Percentiles rank a stretch among this genome's conserved stretches.
These are phyloP conservation scores for Speleostelium caveatum DNA, from an alignment of 78 protist genomes.

Conservation along the genomic window DNA sequence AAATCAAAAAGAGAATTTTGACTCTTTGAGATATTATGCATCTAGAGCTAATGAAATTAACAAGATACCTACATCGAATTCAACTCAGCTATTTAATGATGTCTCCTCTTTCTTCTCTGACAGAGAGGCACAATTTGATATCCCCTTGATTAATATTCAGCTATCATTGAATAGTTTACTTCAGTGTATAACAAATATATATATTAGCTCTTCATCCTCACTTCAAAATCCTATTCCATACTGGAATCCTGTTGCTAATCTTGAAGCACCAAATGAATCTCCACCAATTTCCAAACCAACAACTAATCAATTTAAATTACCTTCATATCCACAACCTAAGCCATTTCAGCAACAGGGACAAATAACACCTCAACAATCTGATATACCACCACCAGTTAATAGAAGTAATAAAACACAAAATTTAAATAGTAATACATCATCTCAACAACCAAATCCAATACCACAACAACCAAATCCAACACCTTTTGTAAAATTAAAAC, in stretches of 20 bases:
- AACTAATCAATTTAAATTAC: too few relatives aligned
- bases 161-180: conserved; percentile 16
- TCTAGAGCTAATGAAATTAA: background rate
- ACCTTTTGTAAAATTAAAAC: background rate
- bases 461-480: background rate
- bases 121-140: background rate
- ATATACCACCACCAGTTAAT: too few relatives aligned
- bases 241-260: background rate
- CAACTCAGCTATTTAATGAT: background rate
- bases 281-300: too few relatives aligned
- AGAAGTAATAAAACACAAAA: background rate
- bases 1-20: background rate
- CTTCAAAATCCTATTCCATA: conserved; percentile 1
- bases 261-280: background rate
- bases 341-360: too few relatives aligned
- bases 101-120: background rate
- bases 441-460: background rate
- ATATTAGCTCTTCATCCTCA: background rate
- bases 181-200: background rate
- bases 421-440: background rate
- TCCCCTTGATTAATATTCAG: conserved; percentile 24
- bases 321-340: too few relatives aligned
- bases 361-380: too few relatives aligned
- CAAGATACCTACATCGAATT: background rate
- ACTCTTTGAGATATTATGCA: background rate